phyloP scores from a whole-genome alignment of 169 alveolate species.

The Amoebophrya sp. region DNA sequence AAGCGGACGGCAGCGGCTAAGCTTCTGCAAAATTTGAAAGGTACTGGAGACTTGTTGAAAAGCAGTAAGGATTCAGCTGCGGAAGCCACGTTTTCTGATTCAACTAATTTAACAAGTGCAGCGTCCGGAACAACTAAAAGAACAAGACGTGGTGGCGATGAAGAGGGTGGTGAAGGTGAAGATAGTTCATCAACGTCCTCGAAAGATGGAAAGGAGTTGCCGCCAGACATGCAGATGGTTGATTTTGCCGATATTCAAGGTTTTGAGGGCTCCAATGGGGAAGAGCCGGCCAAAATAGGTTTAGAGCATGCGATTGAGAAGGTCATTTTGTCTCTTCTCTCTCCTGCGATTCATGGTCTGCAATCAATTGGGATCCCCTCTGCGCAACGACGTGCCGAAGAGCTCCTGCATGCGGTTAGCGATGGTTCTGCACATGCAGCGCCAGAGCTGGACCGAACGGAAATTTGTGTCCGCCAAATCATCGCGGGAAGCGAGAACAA shows the following conservation, averaged over 20 bases:
- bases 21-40: too few species aligned
- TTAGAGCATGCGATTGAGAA: background rate
- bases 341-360: background rate
- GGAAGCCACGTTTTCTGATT: too few species aligned
- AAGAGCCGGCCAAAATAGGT: background rate
- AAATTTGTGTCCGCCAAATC: background rate
- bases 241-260: background rate
- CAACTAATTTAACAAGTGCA: too few species aligned
- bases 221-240: background rate
- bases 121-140: too few species aligned
- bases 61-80: too few species aligned
- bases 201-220: too few species aligned
- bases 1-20: too few species aligned
- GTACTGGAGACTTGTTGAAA: too few species aligned
- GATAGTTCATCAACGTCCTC: too few species aligned
- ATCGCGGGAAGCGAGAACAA: background rate
- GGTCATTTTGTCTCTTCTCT: background rate
- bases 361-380: background rate
- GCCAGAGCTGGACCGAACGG: background rate
- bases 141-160: too few species aligned
- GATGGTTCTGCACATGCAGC: too few species aligned
- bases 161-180: too few species aligned
- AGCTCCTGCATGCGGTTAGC: background rate
- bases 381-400: background rate
- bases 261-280: background rate